phyloP scores from a whole-genome alignment of 1,284 basidiomycete genomes.

The Afroboletus lepidellus region DNA sequence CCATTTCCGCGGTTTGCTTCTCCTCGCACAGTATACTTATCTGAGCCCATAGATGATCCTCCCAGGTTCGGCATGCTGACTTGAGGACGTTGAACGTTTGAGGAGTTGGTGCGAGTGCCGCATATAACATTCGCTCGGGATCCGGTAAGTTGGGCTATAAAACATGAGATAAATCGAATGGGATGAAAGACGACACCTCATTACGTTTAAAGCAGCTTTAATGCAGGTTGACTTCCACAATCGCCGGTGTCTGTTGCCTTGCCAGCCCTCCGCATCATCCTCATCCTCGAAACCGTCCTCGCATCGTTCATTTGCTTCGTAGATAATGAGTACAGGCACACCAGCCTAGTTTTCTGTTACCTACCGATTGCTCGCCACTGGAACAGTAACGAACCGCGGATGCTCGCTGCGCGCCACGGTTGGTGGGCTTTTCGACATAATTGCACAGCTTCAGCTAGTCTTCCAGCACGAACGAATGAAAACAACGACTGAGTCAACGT shows the following conservation, averaged over 20 bases:
- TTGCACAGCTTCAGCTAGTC: slow-evolving; percentile 80
- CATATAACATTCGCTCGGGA: slow-evolving; percentile 83
- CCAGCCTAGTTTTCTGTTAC: slow-evolving; percentile 16
- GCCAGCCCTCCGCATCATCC: slow-evolving; percentile 52
- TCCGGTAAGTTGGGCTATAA: slow-evolving; percentile 64
- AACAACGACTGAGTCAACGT: slow-evolving; percentile 73
- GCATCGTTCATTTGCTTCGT: slow-evolving; percentile 46
- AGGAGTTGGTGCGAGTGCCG: slow-evolving; percentile 78
- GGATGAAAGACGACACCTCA: slow-evolving; percentile 28
- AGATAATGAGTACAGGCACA: slow-evolving; percentile 3
- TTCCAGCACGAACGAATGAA: slow-evolving; percentile 77
- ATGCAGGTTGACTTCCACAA: slow-evolving; percentile 87
- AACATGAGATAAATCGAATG: slow-evolving; percentile 7
- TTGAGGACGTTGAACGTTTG: slow-evolving; percentile 76
- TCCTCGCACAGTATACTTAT: slow-evolving; percentile 85
- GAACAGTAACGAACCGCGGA: slow-evolving; percentile 78
- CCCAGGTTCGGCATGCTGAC: slow-evolving; percentile 85
- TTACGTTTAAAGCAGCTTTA: slow-evolving; percentile 74
- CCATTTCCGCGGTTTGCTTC: slow-evolving; percentile 63
- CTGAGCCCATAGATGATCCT: slow-evolving; percentile 94
- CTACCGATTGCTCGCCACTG: slow-evolving; percentile 68
- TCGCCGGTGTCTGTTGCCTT: slow-evolving; percentile 70
- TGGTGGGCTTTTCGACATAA: slow-evolving; percentile 83
- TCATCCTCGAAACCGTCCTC: slow-evolving; percentile 54
- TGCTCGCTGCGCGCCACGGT: slow-evolving; percentile 87